Conservation (phyloP, 2,329 filamentous ascomycete genomes). For the Beauveria asiatica region DNA sequence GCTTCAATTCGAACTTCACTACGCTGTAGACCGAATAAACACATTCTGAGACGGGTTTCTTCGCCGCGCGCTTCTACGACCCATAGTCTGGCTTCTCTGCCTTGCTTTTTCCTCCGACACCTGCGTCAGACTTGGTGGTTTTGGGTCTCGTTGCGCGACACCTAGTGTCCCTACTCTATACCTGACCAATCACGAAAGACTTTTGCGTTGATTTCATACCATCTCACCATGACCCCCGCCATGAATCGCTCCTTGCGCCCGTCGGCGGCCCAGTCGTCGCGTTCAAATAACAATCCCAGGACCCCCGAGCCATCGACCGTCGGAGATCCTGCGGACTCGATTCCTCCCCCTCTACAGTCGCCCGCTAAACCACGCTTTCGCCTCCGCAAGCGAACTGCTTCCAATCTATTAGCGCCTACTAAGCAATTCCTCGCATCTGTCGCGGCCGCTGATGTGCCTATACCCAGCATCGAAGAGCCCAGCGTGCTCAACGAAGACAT, state of each 20-base stretch:
- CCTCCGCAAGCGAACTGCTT: slow-evolving; percentile 46
- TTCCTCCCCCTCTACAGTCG: slow-evolving; percentile 18
- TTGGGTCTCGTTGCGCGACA: neutral
- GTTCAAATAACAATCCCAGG: slow-evolving; percentile 22
- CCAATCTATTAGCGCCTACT: slow-evolving; percentile 48
- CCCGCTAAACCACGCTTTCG: slow-evolving; percentile 45
- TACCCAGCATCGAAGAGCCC: slow-evolving; percentile 56
- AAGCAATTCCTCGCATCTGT: slow-evolving; percentile 61
- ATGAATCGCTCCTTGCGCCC: slow-evolving; percentile 30
- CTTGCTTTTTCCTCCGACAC: slow-evolving; percentile 8
- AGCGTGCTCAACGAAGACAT: slow-evolving; percentile 37
- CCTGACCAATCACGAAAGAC: neutral
- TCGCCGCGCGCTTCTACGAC: neutral
- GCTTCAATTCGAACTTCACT: neutral
- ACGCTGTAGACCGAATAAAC: neutral
- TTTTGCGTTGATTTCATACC: slow-evolving; percentile 5
- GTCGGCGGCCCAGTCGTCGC: slow-evolving; percentile 36
- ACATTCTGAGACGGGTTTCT: neutral
- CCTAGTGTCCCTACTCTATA: neutral
- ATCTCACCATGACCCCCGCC: neutral
- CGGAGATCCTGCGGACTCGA: slow-evolving; percentile 26
- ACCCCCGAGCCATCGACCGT: slow-evolving; percentile 43
- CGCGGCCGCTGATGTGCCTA: slow-evolving; percentile 54
- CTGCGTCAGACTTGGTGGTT: slow-evolving; percentile 10
- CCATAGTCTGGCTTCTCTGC: neutral